Conservation (phyloP, 2,329 filamentous ascomycete genomes). For the Fusarium pseudonygamai region DNA sequence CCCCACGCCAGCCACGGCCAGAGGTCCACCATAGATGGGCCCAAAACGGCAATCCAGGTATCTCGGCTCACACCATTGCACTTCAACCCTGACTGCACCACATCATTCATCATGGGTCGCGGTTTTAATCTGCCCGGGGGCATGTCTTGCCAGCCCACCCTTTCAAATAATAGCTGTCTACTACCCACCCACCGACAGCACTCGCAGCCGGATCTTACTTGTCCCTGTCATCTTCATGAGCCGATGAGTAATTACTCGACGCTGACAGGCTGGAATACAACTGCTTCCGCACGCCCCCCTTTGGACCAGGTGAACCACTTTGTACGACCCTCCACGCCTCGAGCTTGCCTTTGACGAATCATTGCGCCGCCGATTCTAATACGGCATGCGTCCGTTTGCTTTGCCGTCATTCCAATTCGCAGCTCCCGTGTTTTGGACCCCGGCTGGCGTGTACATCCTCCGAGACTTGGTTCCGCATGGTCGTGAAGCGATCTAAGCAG, state of each 20-base stretch:
- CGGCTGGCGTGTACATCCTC: slow-evolving; percentile 27
- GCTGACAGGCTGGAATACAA: slow-evolving; percentile 46
- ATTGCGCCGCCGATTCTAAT: slow-evolving; percentile 35
- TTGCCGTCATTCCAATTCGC: slow-evolving; percentile 39
- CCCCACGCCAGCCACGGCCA: slow-evolving; percentile 29
- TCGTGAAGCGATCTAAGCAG: slow-evolving; percentile 36
- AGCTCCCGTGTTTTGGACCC: slow-evolving; percentile 27
- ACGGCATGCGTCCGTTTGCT: slow-evolving; percentile 33
- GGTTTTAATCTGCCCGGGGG: slow-evolving; percentile 8
- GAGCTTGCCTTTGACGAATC: slow-evolving; percentile 38
- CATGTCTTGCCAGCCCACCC: slow-evolving; percentile 27
- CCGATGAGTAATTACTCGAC: slow-evolving; percentile 50
- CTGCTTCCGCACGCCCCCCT: slow-evolving; percentile 35
- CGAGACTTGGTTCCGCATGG: slow-evolving; percentile 36
- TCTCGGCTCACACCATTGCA: slow-evolving; percentile 37
- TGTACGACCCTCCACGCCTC: slow-evolving; percentile 27
- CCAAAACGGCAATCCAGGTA: slow-evolving; percentile 25
- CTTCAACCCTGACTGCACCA: slow-evolving; percentile 7
- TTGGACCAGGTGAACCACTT: slow-evolving; percentile 33
- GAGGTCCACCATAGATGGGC: slow-evolving; percentile 31
- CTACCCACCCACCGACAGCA: slow-evolving; percentile 25
- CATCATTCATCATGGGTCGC: slow-evolving; percentile 23
- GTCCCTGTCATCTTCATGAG: slow-evolving; percentile 31
- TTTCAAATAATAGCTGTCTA: slow-evolving; percentile 12
- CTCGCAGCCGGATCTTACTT: slow-evolving; percentile 24